A percentile compares a stretch with the other conserved stretches of the same genome.
These are phyloP conservation scores for Colletotrichum viniferum DNA, from an alignment of 2,329 filamentous ascomycete species.

Conservation along the genomic window DNA sequence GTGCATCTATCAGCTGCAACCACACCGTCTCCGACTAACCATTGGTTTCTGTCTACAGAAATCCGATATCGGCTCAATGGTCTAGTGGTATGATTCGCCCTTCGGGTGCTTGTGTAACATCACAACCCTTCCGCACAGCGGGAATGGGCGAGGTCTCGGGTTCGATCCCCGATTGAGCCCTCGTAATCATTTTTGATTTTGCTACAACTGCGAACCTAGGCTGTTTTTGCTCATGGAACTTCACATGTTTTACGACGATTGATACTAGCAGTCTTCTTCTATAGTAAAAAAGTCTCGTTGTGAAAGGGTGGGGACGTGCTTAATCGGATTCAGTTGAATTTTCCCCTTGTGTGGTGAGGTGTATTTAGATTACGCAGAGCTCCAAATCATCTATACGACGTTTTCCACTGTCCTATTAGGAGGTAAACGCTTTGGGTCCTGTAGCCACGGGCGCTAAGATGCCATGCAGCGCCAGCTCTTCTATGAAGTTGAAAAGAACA, in stretches of 20 bases:
- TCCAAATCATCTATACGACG: neutral
- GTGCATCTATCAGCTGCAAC: neutral
- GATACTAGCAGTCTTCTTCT: neutral
- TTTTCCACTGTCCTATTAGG: neutral
- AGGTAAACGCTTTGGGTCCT: conserved; percentile 18
- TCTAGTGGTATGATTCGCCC: conserved; percentile 16
- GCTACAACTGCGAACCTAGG: neutral
- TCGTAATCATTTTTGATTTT: neutral
- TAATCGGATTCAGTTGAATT: neutral
- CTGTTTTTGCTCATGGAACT: too few species aligned
- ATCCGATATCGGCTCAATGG: conserved; percentile 6
- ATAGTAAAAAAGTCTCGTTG: neutral
- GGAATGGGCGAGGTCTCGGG: conserved; percentile 8
- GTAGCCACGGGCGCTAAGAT: conserved; percentile 40
- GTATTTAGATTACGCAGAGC: neutral
- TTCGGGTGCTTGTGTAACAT: conserved; percentile 1
- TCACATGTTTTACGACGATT: fast-evolving
- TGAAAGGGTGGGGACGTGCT: fast-evolving
- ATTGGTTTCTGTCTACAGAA: neutral
- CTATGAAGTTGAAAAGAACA: conserved; percentile 43
- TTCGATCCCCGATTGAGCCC: conserved; percentile 10
- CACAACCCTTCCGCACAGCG: neutral
- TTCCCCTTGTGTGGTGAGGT: neutral
- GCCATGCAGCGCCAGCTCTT: conserved; percentile 41
- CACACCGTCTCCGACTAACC: neutral